Evolutionary conservation across 169 alveolate species (phyloP).

Genomic region (Plasmodium vivax): DNA sequence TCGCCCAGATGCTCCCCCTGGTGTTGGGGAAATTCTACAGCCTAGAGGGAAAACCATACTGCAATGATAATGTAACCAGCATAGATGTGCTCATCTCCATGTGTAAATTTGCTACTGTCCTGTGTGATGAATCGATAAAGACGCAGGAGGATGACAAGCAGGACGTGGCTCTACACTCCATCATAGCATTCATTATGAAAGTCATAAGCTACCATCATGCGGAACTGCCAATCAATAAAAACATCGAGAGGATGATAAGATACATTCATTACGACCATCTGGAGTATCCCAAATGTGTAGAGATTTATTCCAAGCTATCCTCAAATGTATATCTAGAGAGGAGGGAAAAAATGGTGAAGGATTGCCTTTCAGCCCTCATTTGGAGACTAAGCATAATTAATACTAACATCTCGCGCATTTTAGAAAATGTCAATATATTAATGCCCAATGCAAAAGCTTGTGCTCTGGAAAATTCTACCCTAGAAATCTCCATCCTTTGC

Average conservation of each 20-base stretch:
- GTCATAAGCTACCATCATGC: slow-evolving; percentile 42
- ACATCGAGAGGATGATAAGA: slow-evolving; percentile 30
- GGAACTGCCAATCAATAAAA: slow-evolving; percentile 46
- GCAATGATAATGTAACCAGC: slow-evolving; percentile 55
- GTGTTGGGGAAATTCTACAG: slow-evolving; percentile 61
- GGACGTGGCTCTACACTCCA: slow-evolving; percentile 75
- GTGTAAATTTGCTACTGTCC: slow-evolving; percentile 60
- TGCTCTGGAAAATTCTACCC: slow-evolving; percentile 71
- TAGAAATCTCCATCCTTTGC: slow-evolving; percentile 57
- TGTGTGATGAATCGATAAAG: slow-evolving; percentile 72
- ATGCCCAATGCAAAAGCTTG: slow-evolving; percentile 72
- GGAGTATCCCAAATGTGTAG: slow-evolving; percentile 39
- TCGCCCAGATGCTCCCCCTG: slow-evolving; percentile 66
- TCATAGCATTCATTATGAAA: slow-evolving; percentile 73
- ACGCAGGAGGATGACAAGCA: slow-evolving; percentile 68
- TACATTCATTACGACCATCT: slow-evolving; percentile 36
- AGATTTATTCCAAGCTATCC: neutral
- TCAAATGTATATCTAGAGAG: neutral
- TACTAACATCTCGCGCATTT: slow-evolving; percentile 19
- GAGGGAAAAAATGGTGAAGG: slow-evolving; percentile 16
- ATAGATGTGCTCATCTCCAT: slow-evolving; percentile 36
- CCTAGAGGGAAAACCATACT: slow-evolving; percentile 71
- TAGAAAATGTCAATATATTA: slow-evolving; percentile 70
- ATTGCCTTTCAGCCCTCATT: slow-evolving; percentile 34
- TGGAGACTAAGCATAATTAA: slow-evolving; percentile 73